Evolutionary conservation across 805 yeast species (phyloP).

Genomic region (Hanseniaspora singularis): DNA sequence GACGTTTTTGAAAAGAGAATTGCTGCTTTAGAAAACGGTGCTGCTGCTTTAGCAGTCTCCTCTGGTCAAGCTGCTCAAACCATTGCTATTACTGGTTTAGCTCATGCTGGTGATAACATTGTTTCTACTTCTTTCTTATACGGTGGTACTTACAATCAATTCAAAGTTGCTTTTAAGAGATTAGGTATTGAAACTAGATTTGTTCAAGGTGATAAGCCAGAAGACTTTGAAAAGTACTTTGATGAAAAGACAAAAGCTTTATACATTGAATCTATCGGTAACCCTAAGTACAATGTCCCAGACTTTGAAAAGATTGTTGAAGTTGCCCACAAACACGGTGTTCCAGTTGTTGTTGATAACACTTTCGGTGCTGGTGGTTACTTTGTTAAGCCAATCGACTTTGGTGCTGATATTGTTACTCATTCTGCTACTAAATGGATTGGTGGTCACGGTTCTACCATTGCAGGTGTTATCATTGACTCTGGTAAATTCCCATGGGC

Average conservation of each 20-base stretch:
- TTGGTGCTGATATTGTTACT: conserved; percentile 83
- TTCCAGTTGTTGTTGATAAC: conserved; percentile 88
- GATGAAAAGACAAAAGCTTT: conserved; percentile 84
- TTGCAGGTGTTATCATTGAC: conserved; percentile 84
- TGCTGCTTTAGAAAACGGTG: conserved; percentile 87
- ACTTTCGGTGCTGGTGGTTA: conserved; percentile 96
- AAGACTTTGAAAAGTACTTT: conserved; percentile 56
- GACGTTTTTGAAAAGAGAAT: conserved; percentile 85
- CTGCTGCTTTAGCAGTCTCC: conserved; percentile 75
- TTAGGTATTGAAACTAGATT: conserved; percentile 78
- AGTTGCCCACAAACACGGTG: conserved; percentile 73
- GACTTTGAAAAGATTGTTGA: conserved; percentile 68
- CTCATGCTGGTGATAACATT: conserved; percentile 81
- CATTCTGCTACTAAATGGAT: conserved; percentile 98
- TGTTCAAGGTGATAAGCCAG: conserved; percentile 67
- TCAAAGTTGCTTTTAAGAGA: conserved; percentile 82
- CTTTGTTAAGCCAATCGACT: conserved; percentile 69
- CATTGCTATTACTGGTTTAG: conserved; percentile 68
- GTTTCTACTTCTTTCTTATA: conserved; percentile 76
- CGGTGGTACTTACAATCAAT: conserved; percentile 95
- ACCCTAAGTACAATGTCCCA: conserved; percentile 85
- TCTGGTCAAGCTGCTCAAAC: conserved; percentile 98
- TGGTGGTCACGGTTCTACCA: conserved; percentile 92
- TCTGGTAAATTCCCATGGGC: conserved; percentile 89
- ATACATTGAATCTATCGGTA: conserved; percentile 81